phyloP scores from a whole-genome alignment of 495 filamentous ascomycete species.

The Neurospora hispaniola region DNA sequence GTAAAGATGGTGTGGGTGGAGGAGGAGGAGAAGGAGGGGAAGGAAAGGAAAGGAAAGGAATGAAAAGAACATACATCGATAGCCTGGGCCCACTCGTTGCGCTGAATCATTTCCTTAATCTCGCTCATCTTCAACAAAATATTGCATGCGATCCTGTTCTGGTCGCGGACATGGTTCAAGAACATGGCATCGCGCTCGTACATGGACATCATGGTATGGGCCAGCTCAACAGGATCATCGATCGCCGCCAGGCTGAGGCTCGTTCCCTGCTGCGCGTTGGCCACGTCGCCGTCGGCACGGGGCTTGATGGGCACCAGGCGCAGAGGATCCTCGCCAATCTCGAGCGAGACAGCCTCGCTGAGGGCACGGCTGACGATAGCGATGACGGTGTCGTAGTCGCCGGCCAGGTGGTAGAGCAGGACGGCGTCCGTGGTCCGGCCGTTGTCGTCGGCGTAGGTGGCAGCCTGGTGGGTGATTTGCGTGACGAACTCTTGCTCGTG shows the following conservation, averaged over 20 bases:
- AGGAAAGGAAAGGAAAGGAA: background rate
- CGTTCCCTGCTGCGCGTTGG: constrained; percentile 32
- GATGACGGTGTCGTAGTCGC: constrained; percentile 87
- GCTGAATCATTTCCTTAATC: constrained; percentile 61
- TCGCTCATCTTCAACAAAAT: constrained; percentile 68
- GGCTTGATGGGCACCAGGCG: constrained; percentile 72
- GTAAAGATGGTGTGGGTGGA: background rate
- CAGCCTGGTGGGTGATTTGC: constrained; percentile 80
- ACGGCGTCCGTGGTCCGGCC: constrained; percentile 88
- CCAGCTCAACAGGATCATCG: constrained; percentile 74
- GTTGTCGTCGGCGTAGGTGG: constrained; percentile 84
- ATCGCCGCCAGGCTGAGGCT: constrained; percentile 76
- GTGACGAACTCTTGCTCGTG: constrained; percentile 76
- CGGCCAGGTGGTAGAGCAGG: constrained; percentile 84
- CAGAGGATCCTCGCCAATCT: constrained; percentile 65
- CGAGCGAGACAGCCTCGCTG: constrained; percentile 72
- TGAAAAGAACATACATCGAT: constrained; percentile 55
- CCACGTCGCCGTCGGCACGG: constrained; percentile 26
- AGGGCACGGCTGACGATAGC: constrained; percentile 81
- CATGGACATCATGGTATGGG: constrained; percentile 65
- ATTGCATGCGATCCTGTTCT: constrained; percentile 59
- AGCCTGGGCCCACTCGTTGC: constrained; percentile 61
- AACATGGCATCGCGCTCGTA: constrained; percentile 71
- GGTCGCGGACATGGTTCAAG: constrained; percentile 51
- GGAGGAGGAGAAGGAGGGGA: background rate